These are phyloP conservation scores for Posidonia oceanica DNA, from an alignment of 116 monocot genomes.

Conservation along the genomic window DNA sequence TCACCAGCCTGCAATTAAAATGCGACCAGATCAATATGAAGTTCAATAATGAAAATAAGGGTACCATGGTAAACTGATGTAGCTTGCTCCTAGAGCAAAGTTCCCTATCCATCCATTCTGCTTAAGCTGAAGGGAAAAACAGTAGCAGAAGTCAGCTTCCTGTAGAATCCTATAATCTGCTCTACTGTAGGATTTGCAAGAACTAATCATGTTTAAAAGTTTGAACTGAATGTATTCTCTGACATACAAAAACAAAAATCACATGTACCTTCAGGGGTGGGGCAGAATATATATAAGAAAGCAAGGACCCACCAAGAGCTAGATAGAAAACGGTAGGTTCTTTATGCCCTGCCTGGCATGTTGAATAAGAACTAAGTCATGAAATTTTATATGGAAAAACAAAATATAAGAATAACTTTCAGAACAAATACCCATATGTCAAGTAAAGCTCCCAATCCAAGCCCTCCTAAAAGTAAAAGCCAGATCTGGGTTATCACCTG, in stretches of 20 bases:
- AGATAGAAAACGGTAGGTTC: slow-evolving; percentile 80
- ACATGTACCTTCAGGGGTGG: slow-evolving; percentile 80
- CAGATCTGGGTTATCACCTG: slow-evolving; percentile 97
- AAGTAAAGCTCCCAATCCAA: slow-evolving; percentile 73
- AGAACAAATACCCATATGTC: slow-evolving; percentile 71
- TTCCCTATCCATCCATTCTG: slow-evolving; percentile 99
- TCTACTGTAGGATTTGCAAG: neutral
- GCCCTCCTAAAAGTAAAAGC: slow-evolving; percentile 83
- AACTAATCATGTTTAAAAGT: neutral
- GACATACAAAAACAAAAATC: neutral
- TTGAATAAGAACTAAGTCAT: slow-evolving; percentile 1
- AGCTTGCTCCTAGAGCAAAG: slow-evolving; percentile 87
- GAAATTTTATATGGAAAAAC: neutral
- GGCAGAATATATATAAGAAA: slow-evolving; percentile 98
- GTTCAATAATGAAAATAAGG: neutral
- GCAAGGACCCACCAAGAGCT: slow-evolving; percentile 86
- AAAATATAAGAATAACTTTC: neutral
- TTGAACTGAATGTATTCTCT: neutral
- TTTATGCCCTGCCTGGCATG: slow-evolving; percentile 76
- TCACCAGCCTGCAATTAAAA: neutral
- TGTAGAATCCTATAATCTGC: neutral
- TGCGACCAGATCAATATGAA: neutral
- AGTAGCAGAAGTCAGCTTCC: slow-evolving; percentile 6
- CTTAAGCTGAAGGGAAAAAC: slow-evolving; percentile 58
- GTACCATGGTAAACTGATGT: slow-evolving; percentile 97